Conservation (phyloP, 192 early-diverging fungal genomes). For the Neocallimastix lanati region DNA sequence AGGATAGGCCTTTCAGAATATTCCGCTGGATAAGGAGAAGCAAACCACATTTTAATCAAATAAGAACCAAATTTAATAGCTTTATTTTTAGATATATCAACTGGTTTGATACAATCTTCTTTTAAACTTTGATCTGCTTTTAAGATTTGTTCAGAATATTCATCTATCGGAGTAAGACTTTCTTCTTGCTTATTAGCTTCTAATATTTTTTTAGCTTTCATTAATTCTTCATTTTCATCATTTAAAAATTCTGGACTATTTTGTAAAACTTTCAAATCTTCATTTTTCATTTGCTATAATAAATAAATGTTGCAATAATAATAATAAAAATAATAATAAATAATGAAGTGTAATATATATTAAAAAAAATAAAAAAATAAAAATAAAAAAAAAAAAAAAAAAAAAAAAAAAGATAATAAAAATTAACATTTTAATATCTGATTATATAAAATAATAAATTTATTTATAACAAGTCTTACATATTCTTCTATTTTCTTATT, state of each 20-base stretch:
- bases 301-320: no score
- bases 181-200: not conserved
- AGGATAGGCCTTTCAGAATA: conserved; percentile 49
- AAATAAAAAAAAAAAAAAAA: no score
- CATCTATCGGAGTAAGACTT: not conserved
- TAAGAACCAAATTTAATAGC: conserved; percentile 46
- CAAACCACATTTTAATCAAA: conserved; percentile 83
- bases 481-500: not conserved
- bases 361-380: no score
- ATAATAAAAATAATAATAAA: no score
- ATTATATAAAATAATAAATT: no score
- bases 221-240: not conserved
- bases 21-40: conserved; percentile 83
- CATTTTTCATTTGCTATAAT: not conserved
- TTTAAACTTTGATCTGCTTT: not conserved
- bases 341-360: no score
- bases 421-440: no score
- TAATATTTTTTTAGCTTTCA: not conserved
- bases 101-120: not conserved
- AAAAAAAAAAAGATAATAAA: no score
- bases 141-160: not conserved
- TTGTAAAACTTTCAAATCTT: not conserved
- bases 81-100: conserved; percentile 10
- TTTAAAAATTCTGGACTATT: not conserved
- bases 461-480: not conserved